Percentiles rank a stretch among this genome's conserved stretches.
phyloP scores from a whole-genome alignment of 768 basidiomycete species.

The Lactarius quietus region DNA sequence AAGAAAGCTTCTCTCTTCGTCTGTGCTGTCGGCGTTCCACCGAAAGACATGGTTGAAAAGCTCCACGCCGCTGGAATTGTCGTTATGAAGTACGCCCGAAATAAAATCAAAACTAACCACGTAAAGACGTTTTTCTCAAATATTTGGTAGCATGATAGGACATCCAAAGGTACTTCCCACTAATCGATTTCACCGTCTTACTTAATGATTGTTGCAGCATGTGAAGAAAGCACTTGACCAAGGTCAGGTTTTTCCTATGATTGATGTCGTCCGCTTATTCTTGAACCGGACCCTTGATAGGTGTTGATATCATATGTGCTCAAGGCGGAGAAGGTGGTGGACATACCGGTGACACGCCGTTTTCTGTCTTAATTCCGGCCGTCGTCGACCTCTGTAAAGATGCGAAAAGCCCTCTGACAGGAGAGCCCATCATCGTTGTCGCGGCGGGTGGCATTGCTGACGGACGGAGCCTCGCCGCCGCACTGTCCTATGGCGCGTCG shows the following conservation, averaged over 20 bases:
- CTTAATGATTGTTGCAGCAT: constrained; percentile 42
- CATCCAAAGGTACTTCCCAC: constrained; percentile 62
- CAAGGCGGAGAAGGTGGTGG: constrained; percentile 88
- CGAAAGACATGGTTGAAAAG: constrained; percentile 76
- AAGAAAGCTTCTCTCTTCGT: constrained; percentile 75
- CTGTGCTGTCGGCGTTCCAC: constrained; percentile 81
- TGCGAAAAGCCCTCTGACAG: constrained; percentile 70
- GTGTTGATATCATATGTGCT: constrained; percentile 89
- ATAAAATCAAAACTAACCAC: background rate
- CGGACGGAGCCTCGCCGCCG: constrained; percentile 74
- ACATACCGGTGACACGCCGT: constrained; percentile 80
- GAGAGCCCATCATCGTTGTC: constrained; percentile 70
- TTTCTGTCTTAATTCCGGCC: constrained; percentile 78
- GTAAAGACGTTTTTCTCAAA: background rate
- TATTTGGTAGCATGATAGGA: constrained; percentile 62
- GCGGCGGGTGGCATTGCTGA: constrained; percentile 85
- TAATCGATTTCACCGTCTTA: constrained; percentile 1
- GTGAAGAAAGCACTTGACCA: constrained; percentile 71
- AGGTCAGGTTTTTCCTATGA: constrained; percentile 36
- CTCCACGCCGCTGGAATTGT: constrained; percentile 74
- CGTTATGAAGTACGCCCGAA: constrained; percentile 73
- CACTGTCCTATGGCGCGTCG: constrained; percentile 73
- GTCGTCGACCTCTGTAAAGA: constrained; percentile 75
- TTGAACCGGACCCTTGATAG: constrained; percentile 31
- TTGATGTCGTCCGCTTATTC: background rate